A percentile compares a stretch with the other conserved stretches of the same genome.
Evolutionary conservation across 108 stramenopile species (phyloP).

Genomic region (Nitzschia sp.): DNA sequence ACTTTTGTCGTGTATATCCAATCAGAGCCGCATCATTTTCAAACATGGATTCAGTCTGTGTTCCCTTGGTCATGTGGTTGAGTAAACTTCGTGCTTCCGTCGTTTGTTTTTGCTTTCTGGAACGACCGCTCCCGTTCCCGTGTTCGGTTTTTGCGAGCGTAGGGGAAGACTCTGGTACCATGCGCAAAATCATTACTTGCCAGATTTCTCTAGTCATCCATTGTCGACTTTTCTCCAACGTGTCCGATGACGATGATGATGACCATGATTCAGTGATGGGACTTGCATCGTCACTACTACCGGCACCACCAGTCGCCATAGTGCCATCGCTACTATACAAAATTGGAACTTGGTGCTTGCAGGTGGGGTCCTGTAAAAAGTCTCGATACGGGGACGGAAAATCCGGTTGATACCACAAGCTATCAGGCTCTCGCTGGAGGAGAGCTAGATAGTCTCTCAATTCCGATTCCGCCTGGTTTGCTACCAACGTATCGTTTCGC

Average conservation of each 20-base stretch:
- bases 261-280: no score
- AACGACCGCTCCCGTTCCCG: background rate
- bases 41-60: constrained; percentile 63
- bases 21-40: constrained; percentile 57
- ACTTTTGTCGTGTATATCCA: constrained; percentile 78
- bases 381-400: constrained; percentile 2
- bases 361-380: background rate
- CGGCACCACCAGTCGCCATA: no score
- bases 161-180: background rate
- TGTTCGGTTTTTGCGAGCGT: background rate
- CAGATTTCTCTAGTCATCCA: constrained; percentile 12
- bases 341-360: background rate
- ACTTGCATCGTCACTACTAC: background rate
- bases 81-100: constrained; percentile 45
- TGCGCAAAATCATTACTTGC: background rate
- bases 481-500: constrained; percentile 52
- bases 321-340: background rate
- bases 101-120: constrained; percentile 37
- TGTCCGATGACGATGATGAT: no score
- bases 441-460: constrained; percentile 5
- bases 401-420: constrained; percentile 5
- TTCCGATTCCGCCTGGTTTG: constrained; percentile 42
- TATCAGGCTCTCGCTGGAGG: constrained; percentile 9
- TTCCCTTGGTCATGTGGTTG: constrained; percentile 79
- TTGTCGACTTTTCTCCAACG: background rate